phyloP scores from a whole-genome alignment of 495 filamentous ascomycete genomes.

The Hypoxylon intermedium region DNA sequence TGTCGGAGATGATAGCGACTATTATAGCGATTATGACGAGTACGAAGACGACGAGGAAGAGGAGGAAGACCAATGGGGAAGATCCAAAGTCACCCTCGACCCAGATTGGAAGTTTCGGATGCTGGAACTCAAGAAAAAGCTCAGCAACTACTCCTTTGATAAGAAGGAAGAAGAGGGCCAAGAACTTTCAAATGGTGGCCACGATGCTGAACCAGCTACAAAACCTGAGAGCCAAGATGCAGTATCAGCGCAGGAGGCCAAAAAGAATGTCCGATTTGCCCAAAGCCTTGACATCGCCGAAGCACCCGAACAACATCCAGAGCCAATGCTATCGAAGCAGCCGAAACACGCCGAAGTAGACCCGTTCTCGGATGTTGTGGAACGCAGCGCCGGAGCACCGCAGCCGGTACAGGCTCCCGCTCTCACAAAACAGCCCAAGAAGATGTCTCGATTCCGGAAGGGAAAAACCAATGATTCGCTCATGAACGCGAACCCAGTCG shows the following conservation, averaged over 20 bases:
- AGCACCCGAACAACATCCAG: conserved; percentile 45
- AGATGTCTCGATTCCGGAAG: conserved; percentile 57
- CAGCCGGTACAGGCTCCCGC: conserved; percentile 45
- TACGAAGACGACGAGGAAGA: conserved; percentile 57
- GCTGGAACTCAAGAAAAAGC: conserved; percentile 79
- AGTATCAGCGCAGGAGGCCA: conserved; percentile 37
- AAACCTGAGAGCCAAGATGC: neutral
- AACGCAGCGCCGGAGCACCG: conserved; percentile 51
- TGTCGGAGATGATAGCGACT: conserved; percentile 57
- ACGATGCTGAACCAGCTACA: neutral
- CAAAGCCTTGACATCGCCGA: conserved; percentile 73
- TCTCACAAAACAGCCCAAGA: conserved; percentile 40
- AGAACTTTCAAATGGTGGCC: conserved; percentile 5
- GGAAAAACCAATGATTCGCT: conserved; percentile 30
- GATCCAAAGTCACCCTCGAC: conserved; percentile 66
- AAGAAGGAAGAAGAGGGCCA: conserved; percentile 13
- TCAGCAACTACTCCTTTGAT: conserved; percentile 50
- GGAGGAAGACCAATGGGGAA: conserved; percentile 71
- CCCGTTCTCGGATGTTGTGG: conserved; percentile 59
- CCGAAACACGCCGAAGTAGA: conserved; percentile 46
- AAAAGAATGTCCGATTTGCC: conserved; percentile 82
- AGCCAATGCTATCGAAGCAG: conserved; percentile 28
- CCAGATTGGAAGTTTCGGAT: conserved; percentile 74
- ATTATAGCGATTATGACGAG: conserved; percentile 62
- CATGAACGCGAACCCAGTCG: conserved; percentile 8